Conservation (phyloP, 176 grass and related monocot genomes). For the Oryza longistaminata region DNA sequence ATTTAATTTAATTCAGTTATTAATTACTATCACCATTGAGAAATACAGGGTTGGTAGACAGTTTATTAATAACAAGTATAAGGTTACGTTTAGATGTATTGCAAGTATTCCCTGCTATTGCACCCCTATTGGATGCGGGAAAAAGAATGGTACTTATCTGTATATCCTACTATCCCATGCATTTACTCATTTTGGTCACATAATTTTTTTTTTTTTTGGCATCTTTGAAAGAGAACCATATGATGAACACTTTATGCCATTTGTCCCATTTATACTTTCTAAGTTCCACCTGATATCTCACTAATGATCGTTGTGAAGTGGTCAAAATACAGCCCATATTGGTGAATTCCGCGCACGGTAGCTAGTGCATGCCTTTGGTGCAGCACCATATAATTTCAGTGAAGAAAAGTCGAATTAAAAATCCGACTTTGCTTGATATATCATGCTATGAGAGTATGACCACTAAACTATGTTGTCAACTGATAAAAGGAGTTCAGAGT, state of each 20-base stretch:
- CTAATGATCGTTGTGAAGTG: neutral
- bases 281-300: neutral
- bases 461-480: neutral
- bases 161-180: neutral
- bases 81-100: neutral
- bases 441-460: neutral
- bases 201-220: neutral
- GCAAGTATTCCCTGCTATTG: neutral
- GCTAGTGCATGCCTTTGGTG: neutral
- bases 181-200: neutral
- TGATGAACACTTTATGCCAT: neutral
- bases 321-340: neutral
- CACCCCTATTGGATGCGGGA: neutral
- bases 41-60: neutral
- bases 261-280: neutral
- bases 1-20: neutral
- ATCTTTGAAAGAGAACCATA: neutral
- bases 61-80: neutral
- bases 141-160: neutral
- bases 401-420: too few relatives aligned
- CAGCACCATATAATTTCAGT: neutral
- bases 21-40: neutral
- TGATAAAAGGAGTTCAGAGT: neutral
- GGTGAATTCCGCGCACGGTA: neutral
- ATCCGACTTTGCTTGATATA: too few relatives aligned